These are phyloP conservation scores for Pinus taeda DNA, from an alignment of 75 land plant genomes.

Conservation along the genomic window DNA sequence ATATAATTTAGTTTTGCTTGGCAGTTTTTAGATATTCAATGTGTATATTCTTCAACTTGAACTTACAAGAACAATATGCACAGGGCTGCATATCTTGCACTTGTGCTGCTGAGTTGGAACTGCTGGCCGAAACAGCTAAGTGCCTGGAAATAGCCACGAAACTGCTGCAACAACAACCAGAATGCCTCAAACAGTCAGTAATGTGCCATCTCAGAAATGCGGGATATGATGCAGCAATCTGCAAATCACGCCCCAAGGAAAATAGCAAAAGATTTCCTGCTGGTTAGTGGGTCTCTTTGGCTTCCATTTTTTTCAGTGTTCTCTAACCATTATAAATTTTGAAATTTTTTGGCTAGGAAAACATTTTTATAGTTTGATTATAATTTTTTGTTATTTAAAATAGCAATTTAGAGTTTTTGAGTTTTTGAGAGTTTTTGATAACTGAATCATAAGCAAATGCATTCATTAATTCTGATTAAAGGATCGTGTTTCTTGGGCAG, in stretches of 20 bases:
- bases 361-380: too few species aligned
- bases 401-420: too few species aligned
- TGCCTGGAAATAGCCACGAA: not conserved
- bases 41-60: too few species aligned
- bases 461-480: not conserved
- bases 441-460: too few species aligned
- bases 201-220: not conserved
- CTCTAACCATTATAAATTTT: too few species aligned
- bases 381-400: too few species aligned
- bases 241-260: not conserved
- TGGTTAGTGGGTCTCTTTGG: not conserved
- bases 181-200: not conserved
- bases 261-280: not conserved
- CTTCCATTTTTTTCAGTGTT: too few species aligned
- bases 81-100: not conserved
- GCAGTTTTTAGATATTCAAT: too few species aligned
- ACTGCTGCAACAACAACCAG: not conserved
- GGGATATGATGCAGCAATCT: conserved; percentile 1
- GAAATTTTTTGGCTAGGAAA: too few species aligned
- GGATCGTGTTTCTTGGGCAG: not conserved
- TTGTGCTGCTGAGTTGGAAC: not conserved
- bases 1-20: not conserved
- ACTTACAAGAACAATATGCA: not conserved
- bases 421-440: too few species aligned
- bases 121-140: not conserved